A percentile compares a stretch with the other conserved stretches of the same genome.
These are phyloP conservation scores for Rhizoclosmatium sp. DNA, from an alignment of 192 early-diverging fungal species.

Conservation along the genomic window DNA sequence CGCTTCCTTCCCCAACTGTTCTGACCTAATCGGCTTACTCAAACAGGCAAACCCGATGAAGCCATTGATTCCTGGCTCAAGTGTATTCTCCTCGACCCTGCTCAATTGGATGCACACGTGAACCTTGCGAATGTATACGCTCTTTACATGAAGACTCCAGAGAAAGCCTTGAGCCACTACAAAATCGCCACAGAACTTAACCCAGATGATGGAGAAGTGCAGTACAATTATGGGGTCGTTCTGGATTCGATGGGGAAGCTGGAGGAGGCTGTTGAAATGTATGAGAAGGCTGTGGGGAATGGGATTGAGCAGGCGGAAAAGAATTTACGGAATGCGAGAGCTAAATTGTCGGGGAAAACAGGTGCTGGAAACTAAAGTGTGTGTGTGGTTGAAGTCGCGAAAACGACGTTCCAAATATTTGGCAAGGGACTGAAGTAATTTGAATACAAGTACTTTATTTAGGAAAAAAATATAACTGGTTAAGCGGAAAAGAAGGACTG, in stretches of 20 bases:
- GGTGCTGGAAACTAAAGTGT: too few relatives aligned
- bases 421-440: too few relatives aligned
- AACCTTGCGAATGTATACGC: conserved; percentile 73
- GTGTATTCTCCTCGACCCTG: conserved; percentile 62
- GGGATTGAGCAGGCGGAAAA: conserved; percentile 62
- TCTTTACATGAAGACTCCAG: conserved; percentile 53
- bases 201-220: conserved; percentile 69
- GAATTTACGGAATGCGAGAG: conserved; percentile 63
- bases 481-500: too few relatives aligned
- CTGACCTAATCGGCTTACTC: conserved; percentile 7
- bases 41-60: conserved; percentile 57
- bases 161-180: conserved; percentile 60
- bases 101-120: conserved; percentile 70
- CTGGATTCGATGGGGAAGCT: conserved; percentile 66
- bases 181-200: conserved; percentile 64
- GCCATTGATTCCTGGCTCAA: conserved; percentile 66
- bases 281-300: conserved; percentile 56
- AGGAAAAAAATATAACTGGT: too few relatives aligned
- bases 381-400: too few relatives aligned
- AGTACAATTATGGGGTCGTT: conserved; percentile 62
- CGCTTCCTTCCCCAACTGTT: background rate
- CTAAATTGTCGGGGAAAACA: conserved; percentile 36
- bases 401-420: too few relatives aligned
- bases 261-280: conserved; percentile 64
- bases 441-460: too few relatives aligned